phyloP scores from a whole-genome alignment of 306 rosid genomes.

The Cicer bijugum region DNA sequence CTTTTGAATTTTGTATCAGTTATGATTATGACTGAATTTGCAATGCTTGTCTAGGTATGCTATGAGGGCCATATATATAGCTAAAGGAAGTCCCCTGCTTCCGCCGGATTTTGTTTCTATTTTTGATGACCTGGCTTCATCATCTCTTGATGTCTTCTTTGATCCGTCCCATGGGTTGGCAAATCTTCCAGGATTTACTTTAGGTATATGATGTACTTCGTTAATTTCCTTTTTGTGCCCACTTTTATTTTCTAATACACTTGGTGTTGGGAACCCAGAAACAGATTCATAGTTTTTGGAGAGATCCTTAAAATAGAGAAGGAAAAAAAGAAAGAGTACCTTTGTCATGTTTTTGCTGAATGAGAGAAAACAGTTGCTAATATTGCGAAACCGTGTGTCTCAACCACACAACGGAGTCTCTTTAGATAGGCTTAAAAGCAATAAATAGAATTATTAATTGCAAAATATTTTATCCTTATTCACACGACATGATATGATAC shows the following conservation, averaged over 20 bases:
- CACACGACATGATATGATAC: background rate
- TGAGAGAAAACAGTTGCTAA: background rate
- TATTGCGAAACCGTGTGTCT: background rate
- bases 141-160: slow-evolving; percentile 95
- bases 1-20: slow-evolving; percentile 37
- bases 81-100: slow-evolving; percentile 94
- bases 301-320: slow-evolving; percentile 19
- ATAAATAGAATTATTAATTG: background rate
- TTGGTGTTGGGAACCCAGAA: slow-evolving; percentile 26
- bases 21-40: slow-evolving; percentile 44
- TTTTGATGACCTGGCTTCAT: slow-evolving; percentile 92
- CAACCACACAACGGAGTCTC: background rate
- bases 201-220: slow-evolving; percentile 59
- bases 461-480: background rate
- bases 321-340: background rate
- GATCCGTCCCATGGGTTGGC: slow-evolving; percentile 85
- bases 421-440: background rate
- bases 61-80: slow-evolving; percentile 95
- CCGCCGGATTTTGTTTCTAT: slow-evolving; percentile 97
- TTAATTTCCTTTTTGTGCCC: slow-evolving; percentile 31
- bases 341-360: slow-evolving; percentile 20
- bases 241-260: slow-evolving; percentile 25
- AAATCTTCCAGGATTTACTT: slow-evolving; percentile 81
- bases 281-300: slow-evolving; percentile 12
- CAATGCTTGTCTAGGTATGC: slow-evolving; percentile 72